Evolutionary conservation across 345 rosid species (phyloP).

Genomic region (Linum usitatissimum): DNA sequence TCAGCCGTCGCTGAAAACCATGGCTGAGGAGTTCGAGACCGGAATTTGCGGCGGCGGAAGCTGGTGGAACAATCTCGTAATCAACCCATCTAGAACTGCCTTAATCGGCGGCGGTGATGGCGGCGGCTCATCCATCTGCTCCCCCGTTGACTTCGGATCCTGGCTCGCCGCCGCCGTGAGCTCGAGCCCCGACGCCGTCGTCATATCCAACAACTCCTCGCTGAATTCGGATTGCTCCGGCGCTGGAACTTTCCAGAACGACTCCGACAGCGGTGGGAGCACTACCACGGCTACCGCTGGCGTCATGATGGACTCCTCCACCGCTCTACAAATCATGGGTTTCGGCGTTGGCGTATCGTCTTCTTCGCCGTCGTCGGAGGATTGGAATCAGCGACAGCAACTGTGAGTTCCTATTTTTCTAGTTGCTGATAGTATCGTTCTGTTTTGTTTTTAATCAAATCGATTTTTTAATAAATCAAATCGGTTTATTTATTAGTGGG

Average conservation of each 20-base stretch:
- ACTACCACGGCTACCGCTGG: not conserved
- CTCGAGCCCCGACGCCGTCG: not conserved
- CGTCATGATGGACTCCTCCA: not conserved
- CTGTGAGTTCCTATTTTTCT: not conserved
- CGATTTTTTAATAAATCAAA: not conserved
- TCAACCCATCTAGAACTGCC: slow-evolving; percentile 20
- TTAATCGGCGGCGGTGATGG: slow-evolving; percentile 19
- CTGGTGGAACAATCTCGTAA: slow-evolving; percentile 40
- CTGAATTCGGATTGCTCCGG: not conserved
- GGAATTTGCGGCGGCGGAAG: slow-evolving; percentile 48
- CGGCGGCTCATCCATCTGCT: slow-evolving; percentile 34
- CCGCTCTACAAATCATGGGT: not conserved
- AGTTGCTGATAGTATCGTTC: not conserved
- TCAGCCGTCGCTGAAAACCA: slow-evolving; percentile 9
- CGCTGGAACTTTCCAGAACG: not conserved
- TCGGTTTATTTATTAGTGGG: not conserved
- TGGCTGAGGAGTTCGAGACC: slow-evolving; percentile 68
- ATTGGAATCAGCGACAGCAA: not conserved
- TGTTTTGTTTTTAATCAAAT: not conserved
- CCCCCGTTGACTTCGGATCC: slow-evolving; percentile 12
- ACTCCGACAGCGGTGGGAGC: not conserved
- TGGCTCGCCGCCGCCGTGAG: not conserved
- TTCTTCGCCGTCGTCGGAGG: not conserved
- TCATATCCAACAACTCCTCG: not conserved
- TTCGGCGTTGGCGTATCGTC: not conserved